Evolutionary conservation across 2,329 filamentous ascomycete genomes (phyloP).

Genomic region (Sclerotinia spermophila): DNA sequence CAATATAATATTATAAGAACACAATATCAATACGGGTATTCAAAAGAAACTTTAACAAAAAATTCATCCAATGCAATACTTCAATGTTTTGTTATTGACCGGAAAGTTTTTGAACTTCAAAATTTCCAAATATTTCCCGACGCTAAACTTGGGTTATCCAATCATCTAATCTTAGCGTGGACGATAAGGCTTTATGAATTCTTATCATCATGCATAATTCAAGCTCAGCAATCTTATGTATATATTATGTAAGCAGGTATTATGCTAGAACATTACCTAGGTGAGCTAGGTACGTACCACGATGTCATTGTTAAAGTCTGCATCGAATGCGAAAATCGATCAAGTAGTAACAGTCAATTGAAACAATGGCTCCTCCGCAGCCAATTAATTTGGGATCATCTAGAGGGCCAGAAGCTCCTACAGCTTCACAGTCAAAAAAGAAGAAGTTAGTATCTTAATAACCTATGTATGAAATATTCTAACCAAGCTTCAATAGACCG

Average conservation of each 20-base stretch:
- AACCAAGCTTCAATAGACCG: slow-evolving; percentile 32
- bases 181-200: not conserved
- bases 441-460: slow-evolving; percentile 27
- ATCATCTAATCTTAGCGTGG: slow-evolving; percentile 5
- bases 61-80: not conserved
- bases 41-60: not conserved
- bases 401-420: slow-evolving; percentile 12
- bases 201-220: not conserved
- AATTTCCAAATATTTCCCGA: slow-evolving; percentile 14
- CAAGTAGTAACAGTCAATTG: not conserved
- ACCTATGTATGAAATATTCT: not conserved
- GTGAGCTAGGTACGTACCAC: not conserved
- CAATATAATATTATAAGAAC: not conserved
- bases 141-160: not conserved
- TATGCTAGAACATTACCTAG: not conserved
- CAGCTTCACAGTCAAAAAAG: slow-evolving; percentile 23
- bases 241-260: not conserved
- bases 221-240: too few relatives aligned
- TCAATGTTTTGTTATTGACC: not conserved
- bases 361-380: slow-evolving; percentile 9
- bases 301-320: slow-evolving; percentile 7
- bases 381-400: not conserved
- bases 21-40: not conserved
- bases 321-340: not conserved
- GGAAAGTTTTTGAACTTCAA: slow-evolving; percentile 9